Percentiles rank a stretch among this genome's conserved stretches.
Conservation (phyloP, 331 rosid species). For the Malus hybrid region DNA sequence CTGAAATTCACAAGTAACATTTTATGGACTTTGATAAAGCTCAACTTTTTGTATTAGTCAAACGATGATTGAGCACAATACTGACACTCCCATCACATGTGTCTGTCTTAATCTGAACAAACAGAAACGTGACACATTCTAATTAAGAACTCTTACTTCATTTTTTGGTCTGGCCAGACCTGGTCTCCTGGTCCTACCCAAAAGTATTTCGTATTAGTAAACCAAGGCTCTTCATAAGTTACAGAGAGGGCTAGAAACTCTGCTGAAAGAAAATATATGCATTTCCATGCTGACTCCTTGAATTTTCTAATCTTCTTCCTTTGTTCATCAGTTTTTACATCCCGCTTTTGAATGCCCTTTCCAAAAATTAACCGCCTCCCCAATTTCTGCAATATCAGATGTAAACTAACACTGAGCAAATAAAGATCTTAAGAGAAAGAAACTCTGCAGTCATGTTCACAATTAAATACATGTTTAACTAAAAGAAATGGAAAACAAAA, state of each 20-base stretch:
- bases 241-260: conserved; percentile 66
- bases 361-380: conserved; percentile 66
- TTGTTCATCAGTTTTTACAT: conserved; percentile 35
- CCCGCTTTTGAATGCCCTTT: conserved; percentile 36
- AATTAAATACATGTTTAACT: not conserved
- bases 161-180: conserved; percentile 93
- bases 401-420: conserved; percentile 21
- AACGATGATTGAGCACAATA: not conserved
- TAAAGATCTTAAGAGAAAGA: conserved; percentile 8
- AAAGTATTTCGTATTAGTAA: conserved; percentile 56
- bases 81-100: not conserved
- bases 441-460: not conserved
- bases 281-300: conserved; percentile 96
- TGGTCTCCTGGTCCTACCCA: conserved; percentile 94
- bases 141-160: conserved; percentile 50
- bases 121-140: conserved; percentile 6
- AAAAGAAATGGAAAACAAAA: not conserved
- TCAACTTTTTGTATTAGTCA: not conserved
- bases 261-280: conserved; percentile 71
- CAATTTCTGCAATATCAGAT: conserved; percentile 45
- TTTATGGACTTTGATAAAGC: conserved; percentile 10
- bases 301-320: conserved; percentile 71
- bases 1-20: conserved; percentile 40
- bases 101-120: conserved; percentile 6
- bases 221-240: conserved; percentile 88